These are phyloP conservation scores for Apiospora malaysiana DNA, from an alignment of 2,329 filamentous ascomycete genomes.

Conservation along the genomic window DNA sequence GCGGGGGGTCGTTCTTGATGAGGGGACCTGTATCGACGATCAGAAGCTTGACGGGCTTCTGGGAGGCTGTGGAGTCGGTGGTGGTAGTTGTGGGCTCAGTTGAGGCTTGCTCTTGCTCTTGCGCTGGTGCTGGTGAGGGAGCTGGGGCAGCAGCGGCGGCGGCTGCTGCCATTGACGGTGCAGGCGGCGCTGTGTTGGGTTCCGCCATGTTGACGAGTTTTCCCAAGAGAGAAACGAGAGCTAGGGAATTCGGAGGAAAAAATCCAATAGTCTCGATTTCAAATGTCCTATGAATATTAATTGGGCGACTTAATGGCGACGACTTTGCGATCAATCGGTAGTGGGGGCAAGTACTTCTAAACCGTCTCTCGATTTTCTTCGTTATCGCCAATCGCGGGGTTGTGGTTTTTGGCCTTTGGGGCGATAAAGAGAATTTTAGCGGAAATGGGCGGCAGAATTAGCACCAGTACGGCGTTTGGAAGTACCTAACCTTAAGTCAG, in stretches of 20 bases:
- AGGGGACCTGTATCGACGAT: slow-evolving; percentile 91
- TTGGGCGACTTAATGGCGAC: background rate
- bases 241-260: background rate
- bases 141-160: background rate
- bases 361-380: slow-evolving; percentile 11
- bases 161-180: background rate
- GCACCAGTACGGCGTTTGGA: background rate
- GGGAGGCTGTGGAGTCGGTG: background rate
- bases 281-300: background rate
- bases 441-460: slow-evolving; percentile 18
- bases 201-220: background rate
- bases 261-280: background rate
- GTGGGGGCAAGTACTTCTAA: background rate
- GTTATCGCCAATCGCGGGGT: slow-evolving; percentile 19
- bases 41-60: slow-evolving; percentile 79
- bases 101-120: background rate
- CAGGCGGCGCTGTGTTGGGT: background rate
- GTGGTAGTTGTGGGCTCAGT: background rate
- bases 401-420: background rate
- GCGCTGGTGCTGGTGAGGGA: background rate
- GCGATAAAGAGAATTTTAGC: slow-evolving; percentile 23
- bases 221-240: background rate
- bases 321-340: background rate
- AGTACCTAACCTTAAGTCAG: too few species aligned
- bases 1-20: slow-evolving; percentile 88